Evolutionary conservation across 768 basidiomycete genomes (phyloP).

Genomic region (Glaciozyma martinii): DNA sequence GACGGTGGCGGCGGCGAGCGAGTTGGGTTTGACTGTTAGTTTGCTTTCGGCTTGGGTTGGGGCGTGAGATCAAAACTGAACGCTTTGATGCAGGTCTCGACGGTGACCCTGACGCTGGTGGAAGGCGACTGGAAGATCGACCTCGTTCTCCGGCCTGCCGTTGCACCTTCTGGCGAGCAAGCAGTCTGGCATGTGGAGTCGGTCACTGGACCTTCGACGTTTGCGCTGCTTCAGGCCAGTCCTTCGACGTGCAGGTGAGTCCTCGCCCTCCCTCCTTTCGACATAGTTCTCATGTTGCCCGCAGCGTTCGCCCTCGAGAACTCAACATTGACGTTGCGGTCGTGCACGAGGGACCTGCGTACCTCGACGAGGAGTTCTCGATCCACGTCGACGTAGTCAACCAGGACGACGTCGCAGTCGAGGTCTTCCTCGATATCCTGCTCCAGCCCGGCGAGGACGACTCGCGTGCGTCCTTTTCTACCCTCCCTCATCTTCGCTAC

Average conservation of each 20-base stretch:
- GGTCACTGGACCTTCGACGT: neutral
- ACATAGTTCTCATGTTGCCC: neutral
- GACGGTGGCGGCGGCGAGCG: constrained; percentile 48
- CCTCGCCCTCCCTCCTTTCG: neutral
- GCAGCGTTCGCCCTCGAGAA: constrained; percentile 46
- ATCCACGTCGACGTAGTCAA: constrained; percentile 64
- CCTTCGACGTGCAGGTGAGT: constrained; percentile 30
- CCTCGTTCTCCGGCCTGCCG: neutral
- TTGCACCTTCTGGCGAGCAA: neutral
- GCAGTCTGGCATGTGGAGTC: constrained; percentile 15
- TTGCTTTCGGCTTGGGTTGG: neutral
- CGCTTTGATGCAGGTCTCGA: neutral
- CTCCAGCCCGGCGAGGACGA: constrained; percentile 73
- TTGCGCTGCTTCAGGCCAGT: constrained; percentile 14
- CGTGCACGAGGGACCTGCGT: constrained; percentile 58
- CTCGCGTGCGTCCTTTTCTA: constrained; percentile 47
- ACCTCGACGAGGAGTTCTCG: constrained; percentile 70
- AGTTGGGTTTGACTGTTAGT: constrained; percentile 50
- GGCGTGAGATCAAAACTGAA: neutral
- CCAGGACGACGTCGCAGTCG: constrained; percentile 58
- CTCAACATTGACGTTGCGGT: constrained; percentile 54
- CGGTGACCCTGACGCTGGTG: neutral
- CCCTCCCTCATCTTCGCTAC: neutral
- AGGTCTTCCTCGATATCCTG: constrained; percentile 62
- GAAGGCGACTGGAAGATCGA: neutral